Evolutionary conservation across 768 basidiomycete species (phyloP).

Genomic region (Mycena chlorophos): DNA sequence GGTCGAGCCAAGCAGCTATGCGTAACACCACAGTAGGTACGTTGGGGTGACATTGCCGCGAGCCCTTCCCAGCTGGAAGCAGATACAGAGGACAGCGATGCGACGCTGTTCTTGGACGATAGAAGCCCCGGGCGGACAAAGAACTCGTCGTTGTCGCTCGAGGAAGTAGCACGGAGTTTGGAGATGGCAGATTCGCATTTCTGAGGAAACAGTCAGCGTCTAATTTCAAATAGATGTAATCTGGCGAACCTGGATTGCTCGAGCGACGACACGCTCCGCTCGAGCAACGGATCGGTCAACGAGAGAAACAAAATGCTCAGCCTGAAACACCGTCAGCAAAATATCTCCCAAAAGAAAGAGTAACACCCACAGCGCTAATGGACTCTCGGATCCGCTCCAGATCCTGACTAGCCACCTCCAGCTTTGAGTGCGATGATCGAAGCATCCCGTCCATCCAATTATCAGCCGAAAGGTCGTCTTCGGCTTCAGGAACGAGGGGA

Average conservation of each 20-base stretch:
- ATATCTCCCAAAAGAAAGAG: neutral
- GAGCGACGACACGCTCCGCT: constrained; percentile 55
- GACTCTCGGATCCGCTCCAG: constrained; percentile 55
- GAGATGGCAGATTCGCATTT: constrained; percentile 50
- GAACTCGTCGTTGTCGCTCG: constrained; percentile 19
- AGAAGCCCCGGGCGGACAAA: constrained; percentile 28
- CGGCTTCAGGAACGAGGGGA: neutral
- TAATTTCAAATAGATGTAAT: too few species aligned
- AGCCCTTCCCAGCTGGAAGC: too few species aligned
- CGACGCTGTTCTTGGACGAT: constrained; percentile 39
- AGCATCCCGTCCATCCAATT: constrained; percentile 41
- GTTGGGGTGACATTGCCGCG: too few species aligned
- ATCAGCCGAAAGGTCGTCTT: constrained; percentile 32
- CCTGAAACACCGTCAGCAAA: constrained; percentile 35
- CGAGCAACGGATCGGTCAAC: constrained; percentile 56
- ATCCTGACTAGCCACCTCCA: constrained; percentile 58
- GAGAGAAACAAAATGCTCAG: constrained; percentile 54
- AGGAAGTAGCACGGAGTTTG: constrained; percentile 39
- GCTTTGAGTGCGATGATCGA: constrained; percentile 46
- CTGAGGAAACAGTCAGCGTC: constrained; percentile 31
- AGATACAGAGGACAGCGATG: constrained; percentile 44
- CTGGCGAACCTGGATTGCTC: constrained; percentile 55
- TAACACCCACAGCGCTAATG: constrained; percentile 49
- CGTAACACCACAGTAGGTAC: too few species aligned
- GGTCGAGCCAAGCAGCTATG: too few species aligned